phyloP scores from a whole-genome alignment of 768 basidiomycete species.

The Russula griseocarnosa region DNA sequence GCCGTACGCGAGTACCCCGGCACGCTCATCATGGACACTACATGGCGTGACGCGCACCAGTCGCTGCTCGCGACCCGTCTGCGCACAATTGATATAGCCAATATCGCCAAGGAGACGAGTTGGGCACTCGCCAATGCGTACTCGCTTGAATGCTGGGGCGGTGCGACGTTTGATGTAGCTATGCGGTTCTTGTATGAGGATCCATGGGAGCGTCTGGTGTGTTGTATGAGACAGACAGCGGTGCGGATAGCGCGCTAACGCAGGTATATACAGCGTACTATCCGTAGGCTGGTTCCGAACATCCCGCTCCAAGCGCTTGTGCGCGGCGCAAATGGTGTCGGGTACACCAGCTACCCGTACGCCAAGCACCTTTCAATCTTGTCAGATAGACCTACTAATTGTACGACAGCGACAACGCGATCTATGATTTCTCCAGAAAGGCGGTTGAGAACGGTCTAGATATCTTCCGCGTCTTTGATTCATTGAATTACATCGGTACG shows the following conservation, averaged over 20 bases:
- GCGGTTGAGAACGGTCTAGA: conserved; percentile 99
- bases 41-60: conserved; percentile 99
- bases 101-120: conserved; percentile 97
- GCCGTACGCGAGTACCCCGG: conserved; percentile 96
- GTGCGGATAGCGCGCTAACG: conserved; percentile 8
- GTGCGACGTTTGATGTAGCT: conserved; percentile 97
- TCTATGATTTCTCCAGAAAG: conserved; percentile 99
- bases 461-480: conserved; percentile 99
- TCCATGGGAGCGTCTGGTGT: conserved; percentile 94
- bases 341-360: conserved; percentile 97
- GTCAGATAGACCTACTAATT: background rate
- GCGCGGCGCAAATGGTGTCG: conserved; percentile 98
- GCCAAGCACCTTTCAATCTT: conserved; percentile 49
- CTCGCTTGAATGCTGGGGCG: conserved; percentile 98
- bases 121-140: conserved; percentile 94
- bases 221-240: conserved; percentile 30
- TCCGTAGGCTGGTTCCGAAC: conserved; percentile 95
- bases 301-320: conserved; percentile 98
- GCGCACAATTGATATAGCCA: conserved; percentile 94
- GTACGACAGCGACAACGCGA: conserved; percentile 80
- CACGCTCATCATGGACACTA: conserved; percentile 95
- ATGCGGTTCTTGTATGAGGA: conserved; percentile 99
- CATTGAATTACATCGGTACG: conserved; percentile 95
- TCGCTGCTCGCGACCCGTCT: conserved; percentile 94
- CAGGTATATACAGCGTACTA: conserved; percentile 55